phyloP scores from a whole-genome alignment of 2,329 filamentous ascomycete genomes.

The Colletotrichum gigasporum region DNA sequence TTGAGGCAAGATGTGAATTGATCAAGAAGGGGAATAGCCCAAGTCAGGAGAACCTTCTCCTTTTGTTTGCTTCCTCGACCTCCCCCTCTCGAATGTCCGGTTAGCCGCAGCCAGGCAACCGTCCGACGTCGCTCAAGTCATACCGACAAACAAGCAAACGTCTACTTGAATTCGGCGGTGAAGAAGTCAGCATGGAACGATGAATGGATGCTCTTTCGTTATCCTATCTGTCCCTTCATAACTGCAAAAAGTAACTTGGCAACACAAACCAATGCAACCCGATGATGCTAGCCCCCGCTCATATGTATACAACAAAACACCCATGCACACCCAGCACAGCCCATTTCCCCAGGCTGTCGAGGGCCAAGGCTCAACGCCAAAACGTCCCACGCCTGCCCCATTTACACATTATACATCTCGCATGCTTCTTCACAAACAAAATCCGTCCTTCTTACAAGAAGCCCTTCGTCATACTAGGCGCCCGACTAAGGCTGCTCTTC shows the following conservation, averaged over 20 bases:
- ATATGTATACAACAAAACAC: conserved; percentile 19
- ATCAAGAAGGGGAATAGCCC: too few species aligned
- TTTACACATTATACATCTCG: conserved; percentile 26
- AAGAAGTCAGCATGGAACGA: background rate
- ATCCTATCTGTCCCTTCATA: conserved; percentile 5
- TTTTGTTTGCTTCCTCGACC: background rate
- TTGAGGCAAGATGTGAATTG: too few species aligned
- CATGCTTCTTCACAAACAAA: conserved; percentile 1
- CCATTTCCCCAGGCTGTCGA: background rate
- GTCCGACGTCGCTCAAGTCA: background rate
- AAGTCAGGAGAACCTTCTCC: too few species aligned
- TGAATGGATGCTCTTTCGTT: background rate
- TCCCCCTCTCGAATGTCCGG: background rate
- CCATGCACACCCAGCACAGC: conserved; percentile 14
- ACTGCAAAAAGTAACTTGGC: conserved; percentile 10
- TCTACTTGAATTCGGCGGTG: background rate
- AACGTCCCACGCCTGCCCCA: conserved; percentile 7
- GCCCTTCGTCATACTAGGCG: conserved; percentile 79
- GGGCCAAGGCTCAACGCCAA: conserved; percentile 15
- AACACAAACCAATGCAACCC: conserved; percentile 13
- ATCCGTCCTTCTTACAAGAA: conserved; percentile 63
- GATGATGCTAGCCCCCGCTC: conserved; percentile 4
- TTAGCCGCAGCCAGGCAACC: background rate
- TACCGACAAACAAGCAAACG: background rate
- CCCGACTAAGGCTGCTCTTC: conserved; percentile 71